These are phyloP conservation scores for Castanospermum australe DNA, from an alignment of 306 rosid species.

Conservation along the genomic window DNA sequence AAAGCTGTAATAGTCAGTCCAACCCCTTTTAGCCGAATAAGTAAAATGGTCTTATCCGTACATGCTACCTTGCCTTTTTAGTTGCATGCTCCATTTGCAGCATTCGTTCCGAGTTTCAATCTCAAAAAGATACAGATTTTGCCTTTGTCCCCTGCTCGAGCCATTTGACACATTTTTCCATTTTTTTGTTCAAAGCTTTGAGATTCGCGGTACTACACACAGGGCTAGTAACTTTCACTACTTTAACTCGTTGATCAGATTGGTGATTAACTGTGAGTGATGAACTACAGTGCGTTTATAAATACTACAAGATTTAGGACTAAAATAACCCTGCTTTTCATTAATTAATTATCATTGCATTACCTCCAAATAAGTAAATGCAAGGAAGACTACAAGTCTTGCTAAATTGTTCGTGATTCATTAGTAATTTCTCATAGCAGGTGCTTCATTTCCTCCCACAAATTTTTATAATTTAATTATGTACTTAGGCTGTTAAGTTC, in stretches of 20 bases:
- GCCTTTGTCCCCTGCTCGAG: conserved; percentile 31
- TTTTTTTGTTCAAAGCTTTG: conserved; percentile 28
- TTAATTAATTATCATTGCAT: not conserved
- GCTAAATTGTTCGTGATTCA: not conserved
- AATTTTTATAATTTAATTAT: not conserved
- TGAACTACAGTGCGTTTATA: not conserved
- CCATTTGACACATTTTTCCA: conserved; percentile 26
- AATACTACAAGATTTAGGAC: too few species aligned
- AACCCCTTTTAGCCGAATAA: not conserved
- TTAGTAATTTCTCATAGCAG: not conserved
- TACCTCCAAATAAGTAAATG: not conserved
- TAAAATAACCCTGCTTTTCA: not conserved
- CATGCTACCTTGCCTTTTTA: conserved; percentile 16
- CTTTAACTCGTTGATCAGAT: not conserved
- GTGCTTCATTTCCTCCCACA: not conserved
- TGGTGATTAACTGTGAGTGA: not conserved
- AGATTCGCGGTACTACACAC: not conserved
- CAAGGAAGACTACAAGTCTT: not conserved
- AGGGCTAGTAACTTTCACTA: not conserved
- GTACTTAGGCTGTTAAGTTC: not conserved
- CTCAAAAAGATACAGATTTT: not conserved
- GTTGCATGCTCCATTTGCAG: not conserved
- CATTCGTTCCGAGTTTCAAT: conserved; percentile 5
- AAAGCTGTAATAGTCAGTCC: conserved; percentile 7
- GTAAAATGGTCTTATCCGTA: not conserved